Evolutionary conservation across 306 rosid species (phyloP), one percentile per base, ranked within the genome.

Genomic region (Argentina anserina): DNA sequence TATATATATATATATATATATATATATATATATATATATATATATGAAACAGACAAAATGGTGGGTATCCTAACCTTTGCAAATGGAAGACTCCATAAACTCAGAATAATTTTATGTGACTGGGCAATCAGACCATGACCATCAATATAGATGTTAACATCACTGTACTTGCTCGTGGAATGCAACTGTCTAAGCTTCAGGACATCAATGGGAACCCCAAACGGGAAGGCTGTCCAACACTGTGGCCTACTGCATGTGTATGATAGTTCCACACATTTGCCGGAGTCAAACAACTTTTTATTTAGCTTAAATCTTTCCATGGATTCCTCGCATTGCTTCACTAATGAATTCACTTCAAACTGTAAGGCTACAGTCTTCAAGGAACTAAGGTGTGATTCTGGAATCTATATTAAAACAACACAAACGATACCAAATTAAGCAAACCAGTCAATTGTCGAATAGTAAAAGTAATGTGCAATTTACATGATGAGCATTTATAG

Each of bases 81-180:
- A 79, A 93, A 93, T 26, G 98, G 94, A 50, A 87, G 74, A 80
- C 98, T 93, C 98, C 97, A 93, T 69, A 87, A 84, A 79, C 98
- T 87, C 72, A 93, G 97, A 82, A 93, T 81, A 80, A 93, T 81
- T 82, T 82, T 89, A 79, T 93, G 98, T 14, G 85, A 81, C 67
- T 37, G 87, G 36, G 84, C 87, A 78, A 90, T 76, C 62, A 89
- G 86, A 18, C 90, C 97, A 47, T 78, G 78, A 76, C 85, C 82
- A 60, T 89, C 96, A 59, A 93, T 84, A 71, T 80, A 70, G 55
- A 93, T 83, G 74, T 72, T 77, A 50, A 89, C 88, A 49, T 93
- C 97, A 69, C 96, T 85, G 87, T 76, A 91, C 77, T 87, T 81
- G 66, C 93, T 88, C 3, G 89, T 83, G 68, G 73, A 65, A 78